Base-by-base conservation (phyloP, 225 moss, liverwort and hornwort genomes). In the Physcomitrium patens region DNA sequence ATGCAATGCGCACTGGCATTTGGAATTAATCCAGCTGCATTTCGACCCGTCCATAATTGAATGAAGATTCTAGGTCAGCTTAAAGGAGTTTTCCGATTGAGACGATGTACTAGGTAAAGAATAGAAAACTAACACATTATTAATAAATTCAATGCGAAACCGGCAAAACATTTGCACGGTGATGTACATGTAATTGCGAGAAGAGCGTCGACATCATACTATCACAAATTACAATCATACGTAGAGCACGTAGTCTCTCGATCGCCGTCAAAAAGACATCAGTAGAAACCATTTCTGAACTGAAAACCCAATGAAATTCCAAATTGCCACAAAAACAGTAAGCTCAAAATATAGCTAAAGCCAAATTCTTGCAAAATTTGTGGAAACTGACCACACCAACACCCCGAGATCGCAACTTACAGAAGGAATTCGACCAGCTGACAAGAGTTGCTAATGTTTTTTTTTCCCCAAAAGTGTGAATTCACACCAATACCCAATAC, bases 1-100 rank as follows among this genome's bases (percentile, higher is more conserved):
- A 54, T 46, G 70, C 56, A 81, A 78, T 81, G 77, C 71, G 74
- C 0, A 52, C 47, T 72, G 24, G 44, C 17, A n/a, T 63, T 63
- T 53, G 68, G 50, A 26, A 5, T 67, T 9, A 4, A 4, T 37
- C 28, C 53, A 80, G 69, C 65, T 77, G 27, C 1, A 80, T 28
- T 60, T 27, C 31, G 53, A 42, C 60, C 23, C 45, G 2, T 47
- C 28, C 18, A 46, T 46, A 24, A 51, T 63, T 37, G 37, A 44
- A 44, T n/a, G 42, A 28, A 31, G 76, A 37, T 37, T 67, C 26
- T 54, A 14, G 14, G 19, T 10, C 56, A 47, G 16, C 53, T 53
- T 15, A 0, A 18, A 53, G 53, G 70, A 41, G 9, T 56, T 63
- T 13, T 16, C 15, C 16, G 65, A 75, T 51, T 58, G 76, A 44